phyloP scores from a whole-genome alignment of 345 rosid species.

The Garcia nutans region DNA sequence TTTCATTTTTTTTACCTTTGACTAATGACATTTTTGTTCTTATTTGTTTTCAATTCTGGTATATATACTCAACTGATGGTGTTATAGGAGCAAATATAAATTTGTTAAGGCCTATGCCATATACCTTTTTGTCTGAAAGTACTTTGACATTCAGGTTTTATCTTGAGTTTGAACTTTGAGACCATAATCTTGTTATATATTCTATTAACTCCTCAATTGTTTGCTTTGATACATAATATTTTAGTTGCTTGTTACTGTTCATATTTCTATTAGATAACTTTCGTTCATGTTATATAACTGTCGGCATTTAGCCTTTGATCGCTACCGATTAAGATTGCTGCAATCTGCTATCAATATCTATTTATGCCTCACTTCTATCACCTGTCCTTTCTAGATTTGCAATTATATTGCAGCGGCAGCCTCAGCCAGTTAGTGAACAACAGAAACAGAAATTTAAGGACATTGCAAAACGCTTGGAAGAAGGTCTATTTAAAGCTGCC shows the following conservation, averaged over 20 bases:
- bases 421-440: slow-evolving; percentile 41
- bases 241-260: background rate
- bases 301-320: background rate
- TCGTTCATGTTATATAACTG: background rate
- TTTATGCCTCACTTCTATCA: slow-evolving; percentile 15
- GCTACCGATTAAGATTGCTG: background rate
- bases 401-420: slow-evolving; percentile 53
- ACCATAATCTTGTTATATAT: background rate
- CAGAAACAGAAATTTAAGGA: slow-evolving; percentile 50
- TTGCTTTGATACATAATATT: background rate
- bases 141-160: background rate
- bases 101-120: background rate
- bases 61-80: background rate
- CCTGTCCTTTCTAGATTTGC: slow-evolving; percentile 39
- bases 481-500: slow-evolving; percentile 71
- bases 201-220: too few species aligned
- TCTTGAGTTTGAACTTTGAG: background rate
- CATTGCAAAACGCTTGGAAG: slow-evolving; percentile 80
- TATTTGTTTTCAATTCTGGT: background rate
- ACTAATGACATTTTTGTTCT: background rate
- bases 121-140: background rate
- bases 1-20: too few species aligned
- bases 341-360: background rate
- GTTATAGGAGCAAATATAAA: background rate
- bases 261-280: background rate